A percentile compares a stretch with the other conserved stretches of the same genome.
phyloP scores from a whole-genome alignment of 345 rosid species.

The Luvunga scandens region DNA sequence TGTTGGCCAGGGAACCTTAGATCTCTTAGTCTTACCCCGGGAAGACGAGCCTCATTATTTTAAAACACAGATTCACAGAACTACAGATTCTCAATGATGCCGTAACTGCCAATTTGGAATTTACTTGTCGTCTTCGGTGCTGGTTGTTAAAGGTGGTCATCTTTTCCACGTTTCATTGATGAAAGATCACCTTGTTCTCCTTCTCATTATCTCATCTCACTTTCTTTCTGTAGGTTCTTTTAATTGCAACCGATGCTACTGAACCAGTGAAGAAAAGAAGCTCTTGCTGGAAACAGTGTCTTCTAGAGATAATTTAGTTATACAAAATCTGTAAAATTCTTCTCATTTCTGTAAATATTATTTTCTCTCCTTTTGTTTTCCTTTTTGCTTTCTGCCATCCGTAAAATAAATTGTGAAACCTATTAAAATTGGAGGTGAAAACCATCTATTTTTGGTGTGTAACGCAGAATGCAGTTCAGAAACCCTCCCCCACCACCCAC shows the following conservation, averaged over 20 bases:
- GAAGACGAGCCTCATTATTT: conserved; percentile 22
- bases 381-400: not conserved
- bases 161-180: conserved; percentile 1
- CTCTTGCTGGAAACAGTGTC: not conserved
- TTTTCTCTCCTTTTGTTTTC: not conserved
- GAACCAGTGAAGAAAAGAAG: conserved; percentile 5
- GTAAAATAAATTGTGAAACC: not conserved
- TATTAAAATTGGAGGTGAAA: not conserved
- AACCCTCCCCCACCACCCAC: too few relatives aligned
- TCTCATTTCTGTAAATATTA: conserved; percentile 19
- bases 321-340: not conserved
- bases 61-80: not conserved
- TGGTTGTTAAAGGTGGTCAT: conserved; percentile 14
- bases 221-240: conserved; percentile 2
- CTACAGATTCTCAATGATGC: not conserved
- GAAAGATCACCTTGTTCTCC: conserved; percentile 24
- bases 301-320: conserved; percentile 6
- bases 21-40: conserved; percentile 27
- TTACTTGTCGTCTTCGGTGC: conserved; percentile 10
- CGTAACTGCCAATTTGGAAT: not conserved
- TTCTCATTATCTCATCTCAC: not conserved
- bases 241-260: not conserved
- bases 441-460: not conserved
- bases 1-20: conserved; percentile 76
- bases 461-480: not conserved